Conservation (phyloP, 163 green algal genomes). For the Scenedesmus sp. region DNA sequence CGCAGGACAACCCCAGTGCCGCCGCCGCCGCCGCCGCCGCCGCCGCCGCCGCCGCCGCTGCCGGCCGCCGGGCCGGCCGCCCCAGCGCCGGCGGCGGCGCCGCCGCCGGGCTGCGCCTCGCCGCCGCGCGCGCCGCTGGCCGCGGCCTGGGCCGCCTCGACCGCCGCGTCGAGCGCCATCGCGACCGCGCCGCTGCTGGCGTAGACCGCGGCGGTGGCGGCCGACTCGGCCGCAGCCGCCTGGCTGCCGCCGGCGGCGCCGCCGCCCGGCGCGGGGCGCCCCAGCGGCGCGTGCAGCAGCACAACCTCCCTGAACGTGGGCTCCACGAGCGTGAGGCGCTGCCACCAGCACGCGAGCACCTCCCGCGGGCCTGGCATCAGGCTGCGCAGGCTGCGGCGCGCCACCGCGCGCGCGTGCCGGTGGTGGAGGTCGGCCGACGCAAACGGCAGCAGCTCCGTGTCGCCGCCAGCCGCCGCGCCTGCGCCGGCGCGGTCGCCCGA, state of each 20-base stretch:
- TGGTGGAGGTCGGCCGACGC: conserved; percentile 12
- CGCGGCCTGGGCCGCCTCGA: conserved; percentile 6
- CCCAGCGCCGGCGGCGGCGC: no score
- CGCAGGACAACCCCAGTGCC: no score
- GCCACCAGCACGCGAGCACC: conserved; percentile 7
- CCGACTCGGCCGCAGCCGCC: no score
- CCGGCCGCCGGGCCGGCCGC: no score
- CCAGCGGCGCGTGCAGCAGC: neutral
- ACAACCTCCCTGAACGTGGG: conserved; percentile 47
- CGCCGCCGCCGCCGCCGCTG: no score
- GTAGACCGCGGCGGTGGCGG: no score
- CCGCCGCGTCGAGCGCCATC: neutral
- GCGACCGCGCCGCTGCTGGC: neutral
- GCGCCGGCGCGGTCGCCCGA: neutral
- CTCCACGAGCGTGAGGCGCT: conserved; percentile 27
- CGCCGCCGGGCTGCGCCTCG: conserved; percentile 37
- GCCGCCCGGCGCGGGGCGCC: neutral
- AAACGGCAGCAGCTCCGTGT: neutral
- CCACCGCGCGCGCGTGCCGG: neutral
- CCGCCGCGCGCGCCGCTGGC: conserved; percentile 55
- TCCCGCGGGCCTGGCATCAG: conserved; percentile 1
- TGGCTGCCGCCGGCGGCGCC: neutral
- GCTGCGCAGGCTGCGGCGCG: conserved; percentile 11
- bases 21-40: no score
- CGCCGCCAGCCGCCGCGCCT: neutral